phyloP scores from a whole-genome alignment of 257 asterid genomes.

The Sherardia arvensis region DNA sequence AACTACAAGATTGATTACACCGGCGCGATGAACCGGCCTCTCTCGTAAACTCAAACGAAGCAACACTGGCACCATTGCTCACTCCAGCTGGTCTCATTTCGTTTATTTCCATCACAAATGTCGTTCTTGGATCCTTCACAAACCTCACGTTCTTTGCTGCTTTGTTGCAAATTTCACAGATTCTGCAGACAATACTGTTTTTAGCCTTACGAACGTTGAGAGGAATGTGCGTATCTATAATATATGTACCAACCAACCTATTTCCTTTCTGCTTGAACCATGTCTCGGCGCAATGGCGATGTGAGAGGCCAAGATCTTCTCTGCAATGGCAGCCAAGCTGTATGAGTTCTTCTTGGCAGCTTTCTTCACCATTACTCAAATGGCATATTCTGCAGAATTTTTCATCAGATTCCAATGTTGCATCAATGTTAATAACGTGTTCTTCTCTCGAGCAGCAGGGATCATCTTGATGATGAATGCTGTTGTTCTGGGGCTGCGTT shows the following conservation, averaged over 20 bases:
- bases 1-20: slow-evolving; percentile 30
- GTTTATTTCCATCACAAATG: slow-evolving; percentile 25
- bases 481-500: not conserved
- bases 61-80: not conserved
- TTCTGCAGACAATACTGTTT: slow-evolving; percentile 18
- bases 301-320: slow-evolving; percentile 39
- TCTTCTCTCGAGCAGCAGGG: not conserved
- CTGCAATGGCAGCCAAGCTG: slow-evolving; percentile 43
- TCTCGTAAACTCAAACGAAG: slow-evolving; percentile 8
- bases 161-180: slow-evolving; percentile 48
- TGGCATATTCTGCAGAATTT: slow-evolving; percentile 47
- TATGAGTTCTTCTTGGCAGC: slow-evolving; percentile 17
- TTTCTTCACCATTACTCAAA: slow-evolving; percentile 26
- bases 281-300: slow-evolving; percentile 35
- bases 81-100: slow-evolving; percentile 22
- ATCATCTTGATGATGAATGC: not conserved
- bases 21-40: slow-evolving; percentile 13
- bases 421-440: slow-evolving; percentile 7
- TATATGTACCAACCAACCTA: slow-evolving; percentile 20
- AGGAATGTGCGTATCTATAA: not conserved
- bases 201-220: not conserved
- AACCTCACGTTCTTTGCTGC: slow-evolving; percentile 25
- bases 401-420: slow-evolving; percentile 11
- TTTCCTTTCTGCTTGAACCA: slow-evolving; percentile 47
- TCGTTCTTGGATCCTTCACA: slow-evolving; percentile 8